Base-by-base conservation (phyloP, 2,329 filamentous ascomycete genomes). In the Clonostachys rosea region DNA sequence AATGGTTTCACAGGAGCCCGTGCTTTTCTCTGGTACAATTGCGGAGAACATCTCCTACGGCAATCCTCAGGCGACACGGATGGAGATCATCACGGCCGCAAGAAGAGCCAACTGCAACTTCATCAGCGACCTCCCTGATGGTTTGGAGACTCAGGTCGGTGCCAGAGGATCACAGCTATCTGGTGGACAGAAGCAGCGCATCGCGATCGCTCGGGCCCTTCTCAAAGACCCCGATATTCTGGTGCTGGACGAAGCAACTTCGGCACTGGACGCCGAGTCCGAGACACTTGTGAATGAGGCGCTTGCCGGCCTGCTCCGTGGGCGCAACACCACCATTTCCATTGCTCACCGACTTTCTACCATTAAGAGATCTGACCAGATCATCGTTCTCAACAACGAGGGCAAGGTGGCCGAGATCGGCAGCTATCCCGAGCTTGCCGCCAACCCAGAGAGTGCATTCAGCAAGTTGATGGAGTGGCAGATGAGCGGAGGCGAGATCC, bases 391-490 rank as follows among this genome's bases (percentile, higher is more conserved):
- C 37, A 87, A 87, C 50, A 83, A 78, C 48, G 86, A 96, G 59
- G 95, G 94, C 52, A 86, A 80, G 49, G 92, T 99, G 5, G 94
- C 92, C 4, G 92, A 99, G 65, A 87, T 88, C 53, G 94, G 94
- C 48, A 87, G 86, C 49, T 99, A 95, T 64, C 70, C 77, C 20
- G 80, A 90, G 53, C 78, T 99, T 18, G 87, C 85, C 45, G 74
- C 79, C 6, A 82, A 89, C 50, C 78, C 80, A 14, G 73, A 86
- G 10, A 95, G 92, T 45, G 90, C 91, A 3, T 99, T 99, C 62
- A 92, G 85, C 57, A 94, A 87, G 69, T 75, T 99, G 46, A 99
- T 99, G 94, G 92, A 97, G 68, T 97, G 91, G 91, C 94, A 99
- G 70, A 88, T 97, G 82, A 94, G 80, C 57, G 92, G 91, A 12